phyloP scores from a whole-genome alignment of 129 eudicot genomes.

The Lactuca sativa region DNA sequence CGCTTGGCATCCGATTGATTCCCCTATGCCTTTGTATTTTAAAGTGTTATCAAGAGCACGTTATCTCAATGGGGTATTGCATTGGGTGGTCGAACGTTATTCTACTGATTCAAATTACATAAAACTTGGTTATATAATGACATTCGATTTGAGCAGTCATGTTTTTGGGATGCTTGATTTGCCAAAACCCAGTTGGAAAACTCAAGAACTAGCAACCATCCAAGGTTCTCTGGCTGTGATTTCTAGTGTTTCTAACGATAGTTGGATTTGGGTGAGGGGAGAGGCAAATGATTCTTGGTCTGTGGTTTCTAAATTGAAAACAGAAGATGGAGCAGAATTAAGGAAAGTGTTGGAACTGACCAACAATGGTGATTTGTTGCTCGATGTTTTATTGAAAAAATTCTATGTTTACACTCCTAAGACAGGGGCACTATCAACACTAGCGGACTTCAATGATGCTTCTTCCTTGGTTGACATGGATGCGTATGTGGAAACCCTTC shows the following conservation, averaged over 20 bases:
- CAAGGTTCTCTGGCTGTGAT: neutral
- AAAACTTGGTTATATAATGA: neutral
- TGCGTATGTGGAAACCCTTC: too few relatives aligned
- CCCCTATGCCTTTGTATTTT: neutral
- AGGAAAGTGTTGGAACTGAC: neutral
- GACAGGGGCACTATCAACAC: neutral
- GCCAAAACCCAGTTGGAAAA: too few relatives aligned
- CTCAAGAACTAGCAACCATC: too few relatives aligned
- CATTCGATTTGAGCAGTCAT: neutral
- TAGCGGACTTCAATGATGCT: neutral
- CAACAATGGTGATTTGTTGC: constrained; percentile 7
- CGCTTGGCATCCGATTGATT: constrained; percentile 1
- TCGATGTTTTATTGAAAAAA: too few relatives aligned
- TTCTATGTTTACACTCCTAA: neutral
- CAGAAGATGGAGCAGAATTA: too few relatives aligned
- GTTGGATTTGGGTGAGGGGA: constrained; percentile 14
- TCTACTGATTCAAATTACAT: neutral
- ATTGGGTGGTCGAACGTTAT: neutral
- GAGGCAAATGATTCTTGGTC: constrained; percentile 7
- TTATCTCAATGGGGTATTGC: constrained; percentile 14
- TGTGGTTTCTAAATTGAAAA: neutral
- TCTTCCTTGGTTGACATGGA: neutral
- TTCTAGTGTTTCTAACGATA: neutral
- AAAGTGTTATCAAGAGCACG: neutral
- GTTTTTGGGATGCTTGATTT: too few relatives aligned